Conservation (phyloP, 257 asterid genomes). For the Craterostigma plantagineum region DNA sequence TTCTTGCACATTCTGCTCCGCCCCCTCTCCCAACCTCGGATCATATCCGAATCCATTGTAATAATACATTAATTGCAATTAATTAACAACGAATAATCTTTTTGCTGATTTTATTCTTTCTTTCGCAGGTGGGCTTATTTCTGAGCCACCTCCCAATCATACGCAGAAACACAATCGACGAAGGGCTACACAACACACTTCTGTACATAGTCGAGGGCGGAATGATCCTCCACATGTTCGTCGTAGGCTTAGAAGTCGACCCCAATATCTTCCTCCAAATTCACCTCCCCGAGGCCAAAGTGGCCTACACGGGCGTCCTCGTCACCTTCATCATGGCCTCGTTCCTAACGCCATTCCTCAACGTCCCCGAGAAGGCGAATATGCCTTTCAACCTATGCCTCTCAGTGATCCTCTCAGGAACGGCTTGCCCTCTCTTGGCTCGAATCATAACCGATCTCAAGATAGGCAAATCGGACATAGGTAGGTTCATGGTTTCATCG, state of each 20-base stretch:
- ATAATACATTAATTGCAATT: too few relatives aligned
- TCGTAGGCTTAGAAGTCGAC: conserved; percentile 66
- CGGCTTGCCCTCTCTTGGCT: conserved; percentile 53
- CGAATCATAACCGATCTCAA: conserved; percentile 64
- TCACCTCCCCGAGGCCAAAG: conserved; percentile 59
- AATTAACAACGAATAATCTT: too few relatives aligned
- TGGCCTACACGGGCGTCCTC: conserved; percentile 50
- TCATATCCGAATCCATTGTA: conserved; percentile 71
- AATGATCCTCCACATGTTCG: conserved; percentile 85
- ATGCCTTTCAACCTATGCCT: conserved; percentile 46
- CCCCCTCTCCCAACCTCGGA: conserved; percentile 62
- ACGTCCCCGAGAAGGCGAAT: conserved; percentile 16
- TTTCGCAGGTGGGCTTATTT: conserved; percentile 68
- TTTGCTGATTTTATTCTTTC: too few relatives aligned
- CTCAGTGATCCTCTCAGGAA: conserved; percentile 39
- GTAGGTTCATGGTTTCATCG: conserved; percentile 59
- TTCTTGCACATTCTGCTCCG: conserved; percentile 47
- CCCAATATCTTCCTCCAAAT: conserved; percentile 55
- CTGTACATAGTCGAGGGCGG: conserved; percentile 64
- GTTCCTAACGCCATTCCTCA: conserved; percentile 26
- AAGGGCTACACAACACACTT: conserved; percentile 33
- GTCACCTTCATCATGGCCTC: conserved; percentile 48
- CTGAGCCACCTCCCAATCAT: conserved; percentile 45
- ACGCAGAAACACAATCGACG: conserved; percentile 16
- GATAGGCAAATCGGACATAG: conserved; percentile 90